phyloP scores from a whole-genome alignment of 148 eudicot species.

The Dianthus caryophyllus region DNA sequence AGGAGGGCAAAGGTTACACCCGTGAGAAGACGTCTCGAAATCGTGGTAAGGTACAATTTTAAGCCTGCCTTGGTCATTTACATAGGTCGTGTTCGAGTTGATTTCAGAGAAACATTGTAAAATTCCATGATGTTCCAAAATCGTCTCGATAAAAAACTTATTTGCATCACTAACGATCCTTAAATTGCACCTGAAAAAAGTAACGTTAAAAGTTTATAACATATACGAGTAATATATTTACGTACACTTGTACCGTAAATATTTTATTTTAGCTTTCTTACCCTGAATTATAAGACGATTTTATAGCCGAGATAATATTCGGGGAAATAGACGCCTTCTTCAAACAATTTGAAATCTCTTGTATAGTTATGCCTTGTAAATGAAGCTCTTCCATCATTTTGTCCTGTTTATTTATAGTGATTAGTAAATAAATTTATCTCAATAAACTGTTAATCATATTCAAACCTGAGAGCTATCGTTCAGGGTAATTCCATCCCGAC shows the following conservation, averaged over 20 bases:
- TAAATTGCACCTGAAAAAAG: slow-evolving; percentile 59
- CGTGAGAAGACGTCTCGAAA: slow-evolving; percentile 42
- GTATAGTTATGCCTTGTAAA: slow-evolving; percentile 47
- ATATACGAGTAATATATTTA: no score
- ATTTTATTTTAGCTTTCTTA: slow-evolving; percentile 29
- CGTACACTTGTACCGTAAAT: no score
- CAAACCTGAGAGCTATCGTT: no score
- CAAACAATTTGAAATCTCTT: slow-evolving; percentile 51
- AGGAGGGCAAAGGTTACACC: slow-evolving; percentile 67
- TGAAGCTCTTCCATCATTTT: slow-evolving; percentile 65
- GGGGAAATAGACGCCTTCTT: slow-evolving; percentile 51
- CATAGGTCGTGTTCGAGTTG: slow-evolving; percentile 48
- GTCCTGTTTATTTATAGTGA: slow-evolving; percentile 51
- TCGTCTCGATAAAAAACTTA: slow-evolving; percentile 56
- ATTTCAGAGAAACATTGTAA: slow-evolving; percentile 66
- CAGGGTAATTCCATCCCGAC: no score
- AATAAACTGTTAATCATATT: no score
- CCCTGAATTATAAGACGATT: slow-evolving; percentile 61
- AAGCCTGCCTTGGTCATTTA: slow-evolving; percentile 49
- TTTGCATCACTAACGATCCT: slow-evolving; percentile 76
- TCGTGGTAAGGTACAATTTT: slow-evolving; percentile 55
- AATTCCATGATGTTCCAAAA: slow-evolving; percentile 51
- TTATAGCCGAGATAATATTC: slow-evolving; percentile 47
- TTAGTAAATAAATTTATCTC: no score
- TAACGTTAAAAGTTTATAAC: not conserved